Base-by-base conservation (phyloP, 2,329 filamentous ascomycete species). In the Pestalotiopsis sp. region DNA sequence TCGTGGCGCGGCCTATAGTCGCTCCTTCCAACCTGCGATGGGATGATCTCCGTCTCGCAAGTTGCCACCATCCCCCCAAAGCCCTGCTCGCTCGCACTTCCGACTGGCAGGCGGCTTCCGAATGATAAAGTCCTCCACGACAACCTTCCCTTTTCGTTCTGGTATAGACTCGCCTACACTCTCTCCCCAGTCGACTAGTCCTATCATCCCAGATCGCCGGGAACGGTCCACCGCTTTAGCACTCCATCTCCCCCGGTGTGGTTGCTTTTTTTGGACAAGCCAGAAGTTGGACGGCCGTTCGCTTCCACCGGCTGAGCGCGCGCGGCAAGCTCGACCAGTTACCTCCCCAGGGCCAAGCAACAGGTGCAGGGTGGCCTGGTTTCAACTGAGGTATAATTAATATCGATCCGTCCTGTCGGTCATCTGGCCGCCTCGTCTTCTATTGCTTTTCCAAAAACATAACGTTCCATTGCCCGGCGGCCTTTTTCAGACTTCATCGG, bases 121-220 rank as follows among this genome's bases (percentile, higher is more conserved):
- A 38, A 17, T 36, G 31, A 62, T 62, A 62, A 36, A 20, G 25
- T 39, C 36, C 14, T 38, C 6, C 31, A n/a, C 20, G n/a, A 62
- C 36, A 36, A 62, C 59, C 59, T 62, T 62, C 59, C 59, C 14
- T 14, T 62, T 62, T 36, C 59, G n/a, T 14, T 62, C 31, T 62
- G 59, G 59, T 62, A 62, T 62, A 62, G 59, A 38, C n/a, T 62
- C 59, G 59, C 59, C 59, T 62, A 31, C 20, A 14, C n/a, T 14
- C 31, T 20, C 14, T 62, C 59, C 31, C 59, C 27, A 39, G 14
- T 39, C 12, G 14, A 36, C 20, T 62, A 31, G 36, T 39, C 17
- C 25, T 39, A 62, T 62, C 59, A 62, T 39, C 59, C 59, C 59
- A 62, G 59, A 39, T 62, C 59, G 59, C 31, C 38, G 59, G 59